Conservation (phyloP, 129 eudicot species). For the Saussurea involucrata region DNA sequence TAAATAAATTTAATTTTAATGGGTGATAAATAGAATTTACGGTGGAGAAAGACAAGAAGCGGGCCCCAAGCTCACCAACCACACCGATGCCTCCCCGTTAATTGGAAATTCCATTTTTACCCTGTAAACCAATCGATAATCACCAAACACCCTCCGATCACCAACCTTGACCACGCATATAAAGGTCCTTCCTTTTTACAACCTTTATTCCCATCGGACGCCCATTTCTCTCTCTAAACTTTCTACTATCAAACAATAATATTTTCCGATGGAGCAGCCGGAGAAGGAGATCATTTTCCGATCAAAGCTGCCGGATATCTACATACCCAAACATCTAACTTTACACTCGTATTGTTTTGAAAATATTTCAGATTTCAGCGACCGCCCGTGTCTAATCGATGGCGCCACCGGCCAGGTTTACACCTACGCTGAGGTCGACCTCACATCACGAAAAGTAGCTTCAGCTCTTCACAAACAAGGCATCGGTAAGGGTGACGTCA, state of each 20-base stretch:
- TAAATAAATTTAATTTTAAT: too few species aligned
- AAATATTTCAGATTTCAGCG: conserved; percentile 45
- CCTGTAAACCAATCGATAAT: conserved; percentile 32
- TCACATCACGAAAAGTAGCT: conserved; percentile 51
- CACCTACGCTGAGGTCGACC: conserved; percentile 75
- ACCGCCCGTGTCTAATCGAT: conserved; percentile 67
- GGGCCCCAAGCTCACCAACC: conserved; percentile 43
- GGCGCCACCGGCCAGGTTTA: conserved; percentile 56
- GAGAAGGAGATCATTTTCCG: conserved; percentile 64
- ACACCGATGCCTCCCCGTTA: background rate
- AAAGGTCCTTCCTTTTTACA: conserved; percentile 13
- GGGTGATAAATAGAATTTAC: background rate
- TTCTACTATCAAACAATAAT: background rate
- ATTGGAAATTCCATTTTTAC: conserved; percentile 10
- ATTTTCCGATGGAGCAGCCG: conserved; percentile 31
- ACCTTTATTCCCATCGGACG: background rate
- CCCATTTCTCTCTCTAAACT: background rate
- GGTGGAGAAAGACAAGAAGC: background rate
- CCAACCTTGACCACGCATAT: conserved; percentile 27
- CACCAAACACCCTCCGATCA: conserved; percentile 36
- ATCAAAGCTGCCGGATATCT: conserved; percentile 84
- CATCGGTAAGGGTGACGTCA: conserved; percentile 48
- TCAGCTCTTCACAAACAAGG: conserved; percentile 54
- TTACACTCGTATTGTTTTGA: conserved; percentile 83
- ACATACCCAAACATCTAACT: conserved; percentile 85